Percentiles rank a stretch among this genome's conserved stretches.
Conservation (phyloP, 176 grass and related monocot species). For the Triticum turgidum region DNA sequence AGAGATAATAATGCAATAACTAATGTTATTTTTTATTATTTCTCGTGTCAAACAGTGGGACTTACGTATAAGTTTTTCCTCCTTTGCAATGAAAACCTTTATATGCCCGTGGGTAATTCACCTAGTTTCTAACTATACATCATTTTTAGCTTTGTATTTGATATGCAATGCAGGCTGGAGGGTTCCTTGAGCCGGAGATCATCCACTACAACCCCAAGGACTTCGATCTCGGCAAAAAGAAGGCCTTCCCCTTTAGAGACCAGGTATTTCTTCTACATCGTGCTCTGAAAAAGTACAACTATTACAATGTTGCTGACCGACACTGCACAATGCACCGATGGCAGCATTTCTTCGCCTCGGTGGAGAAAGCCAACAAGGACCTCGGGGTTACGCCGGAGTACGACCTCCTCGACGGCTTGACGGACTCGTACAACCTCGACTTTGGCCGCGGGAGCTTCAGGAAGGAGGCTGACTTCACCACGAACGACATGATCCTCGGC, state of each 20-base stretch:
- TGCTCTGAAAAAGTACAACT: not conserved
- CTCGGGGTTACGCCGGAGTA: slow-evolving; percentile 64
- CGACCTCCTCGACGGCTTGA: slow-evolving; percentile 65
- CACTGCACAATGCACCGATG: not conserved
- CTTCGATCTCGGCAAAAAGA: slow-evolving; percentile 97
- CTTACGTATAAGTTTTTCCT: not conserved
- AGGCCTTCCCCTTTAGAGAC: slow-evolving; percentile 94
- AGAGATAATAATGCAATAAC: no score
- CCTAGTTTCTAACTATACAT: not conserved
- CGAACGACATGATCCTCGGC: slow-evolving; percentile 89
- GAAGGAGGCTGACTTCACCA: slow-evolving; percentile 85
- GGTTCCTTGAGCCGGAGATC: slow-evolving; percentile 87
- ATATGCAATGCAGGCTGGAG: slow-evolving; percentile 60
- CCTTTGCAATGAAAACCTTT: not conserved
- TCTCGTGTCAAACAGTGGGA: no score
- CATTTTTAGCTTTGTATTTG: not conserved
- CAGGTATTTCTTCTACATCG: slow-evolving; percentile 42
- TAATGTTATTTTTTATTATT: no score
- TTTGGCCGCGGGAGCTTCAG: slow-evolving; percentile 75
- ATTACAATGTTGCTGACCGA: not conserved
- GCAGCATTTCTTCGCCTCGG: slow-evolving; percentile 97
- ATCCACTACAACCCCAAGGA: slow-evolving; percentile 93
- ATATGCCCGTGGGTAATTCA: not conserved
- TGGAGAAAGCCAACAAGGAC: slow-evolving; percentile 64
- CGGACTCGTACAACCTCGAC: slow-evolving; percentile 89